Base-by-base conservation (phyloP, 73 alveolate species). In the Paramecium octaurelia region DNA sequence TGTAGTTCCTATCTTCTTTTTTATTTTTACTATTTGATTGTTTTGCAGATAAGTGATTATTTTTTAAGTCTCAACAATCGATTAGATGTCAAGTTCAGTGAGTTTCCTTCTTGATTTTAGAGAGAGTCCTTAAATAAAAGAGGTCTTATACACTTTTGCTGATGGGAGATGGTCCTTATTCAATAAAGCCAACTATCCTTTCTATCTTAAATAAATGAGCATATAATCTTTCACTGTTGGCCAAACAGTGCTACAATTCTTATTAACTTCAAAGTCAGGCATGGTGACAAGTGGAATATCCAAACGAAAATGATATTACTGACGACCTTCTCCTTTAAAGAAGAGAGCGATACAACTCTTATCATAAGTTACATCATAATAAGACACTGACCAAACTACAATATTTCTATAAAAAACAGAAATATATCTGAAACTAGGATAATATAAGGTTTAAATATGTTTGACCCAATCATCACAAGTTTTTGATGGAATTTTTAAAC, bases 311-410 rank as follows among this genome's bases (percentile, higher is more conserved):
- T 38, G 60, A 75, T 75, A 75, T 35, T 21, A n/a, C 18, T 75
- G 20, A 29, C 88, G 38, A 10, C 88, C 88, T 36, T 75, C 88
- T 35, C 88, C 88, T 75, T 75, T 75, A 35, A 75, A 75, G 38
- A 75, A 75, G 0, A 75, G 21, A 1, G 46, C 88, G n/a, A 75
- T 75, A 20, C 60, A 38, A 60, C 58, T 35, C 21, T 75, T 75
- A 75, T 75, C 88, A 35, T 12, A 35, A 35, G 88, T 75, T 6
- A 75, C 60, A 75, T 75, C 88, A 38, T 75, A 75, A 75, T 75
- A 75, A 2, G 60, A 35, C 7, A 75, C 36, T 6, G 88, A 75
- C 88, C 88, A 75, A 1, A 75, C 88, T 10, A 75, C 88, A 75
- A 75, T 75, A 10, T 75, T 35, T 36, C 60, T 29, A 42, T 75